Evolutionary conservation across 805 yeast genomes (phyloP), one percentile per base, ranked within the genome.

Genomic region (Saccharomyces paradoxus): DNA sequence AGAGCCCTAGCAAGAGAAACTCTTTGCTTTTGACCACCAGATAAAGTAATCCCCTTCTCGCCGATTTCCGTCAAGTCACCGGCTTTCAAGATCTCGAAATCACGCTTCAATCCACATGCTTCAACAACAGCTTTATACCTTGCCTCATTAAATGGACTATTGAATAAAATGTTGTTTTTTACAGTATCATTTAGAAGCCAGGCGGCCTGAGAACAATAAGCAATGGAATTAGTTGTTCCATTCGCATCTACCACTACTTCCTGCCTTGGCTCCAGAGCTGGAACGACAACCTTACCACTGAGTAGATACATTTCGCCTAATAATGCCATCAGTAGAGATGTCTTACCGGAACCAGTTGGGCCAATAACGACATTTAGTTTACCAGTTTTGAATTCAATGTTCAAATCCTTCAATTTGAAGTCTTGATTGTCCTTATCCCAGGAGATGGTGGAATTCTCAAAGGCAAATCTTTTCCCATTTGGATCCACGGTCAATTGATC

Each of bases 171-270:
- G 67, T 90, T 90, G 64, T 83, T 84, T 63, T 77, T 81, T 58
- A 90, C 81, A 10, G 96, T 84, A 57, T 84, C 96, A 67, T 90
- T 90, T 60, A 89, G 77, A 62, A 90, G 78, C 97, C 97, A 90
- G 4, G 96, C 92, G 55, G 87, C 81, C 72, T 89, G 97, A 6
- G 96, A 81, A 69, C 96, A 89, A 70, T 88, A 89, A 2, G 96
- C 96, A 50, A 89, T 91, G 2, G 94, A 86, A 57, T 89, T 95
- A 29, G 92, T 82, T 53, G 85, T 75, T 1, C 95, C 95, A 55
- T 91, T 86, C 14, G 84, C 81, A 64, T 88, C 90, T 50, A 85
- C 77, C 41, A 75, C 72, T 55, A 87, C 74, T 49, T 81, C 84
- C 54, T 86, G 87, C 55, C 91, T 78, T 44, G 90, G 85, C 26